A percentile compares a stretch with the other conserved stretches of the same genome.
Conservation (phyloP, 345 rosid genomes). For the Dipteronia sinensis region DNA sequence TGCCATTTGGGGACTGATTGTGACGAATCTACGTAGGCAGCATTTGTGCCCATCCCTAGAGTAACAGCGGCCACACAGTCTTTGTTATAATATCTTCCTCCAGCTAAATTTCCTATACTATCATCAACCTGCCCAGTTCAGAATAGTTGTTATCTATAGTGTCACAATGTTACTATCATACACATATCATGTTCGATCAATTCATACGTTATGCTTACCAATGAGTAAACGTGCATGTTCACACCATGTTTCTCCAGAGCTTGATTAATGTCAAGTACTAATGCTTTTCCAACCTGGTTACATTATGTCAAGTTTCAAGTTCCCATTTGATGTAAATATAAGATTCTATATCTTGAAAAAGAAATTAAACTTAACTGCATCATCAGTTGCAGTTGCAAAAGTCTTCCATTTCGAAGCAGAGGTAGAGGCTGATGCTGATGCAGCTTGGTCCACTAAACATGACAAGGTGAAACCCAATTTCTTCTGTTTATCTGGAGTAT, state of each 20-base stretch:
- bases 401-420: conserved; percentile 47
- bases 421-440: conserved; percentile 31
- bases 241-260: conserved; percentile 46
- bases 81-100: conserved; percentile 59
- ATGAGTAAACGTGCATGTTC: conserved; percentile 37
- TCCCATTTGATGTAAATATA: neutral
- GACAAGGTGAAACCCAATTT: conserved; percentile 54
- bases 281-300: conserved; percentile 32
- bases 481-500: conserved; percentile 23
- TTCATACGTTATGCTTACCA: conserved; percentile 18
- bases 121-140: conserved; percentile 47
- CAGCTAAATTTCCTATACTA: conserved; percentile 56
- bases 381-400: conserved; percentile 39
- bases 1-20: conserved; percentile 44
- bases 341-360: too few relatives aligned
- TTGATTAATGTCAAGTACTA: conserved; percentile 41
- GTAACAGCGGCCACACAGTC: conserved; percentile 61
- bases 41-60: conserved; percentile 55
- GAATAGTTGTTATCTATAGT: neutral
- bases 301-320: neutral
- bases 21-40: conserved; percentile 53
- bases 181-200: neutral
- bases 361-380: conserved; percentile 33
- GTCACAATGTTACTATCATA: neutral
- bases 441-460: conserved; percentile 37